phyloP scores from a whole-genome alignment of 768 basidiomycete genomes.

The Polyporus arcularius region DNA sequence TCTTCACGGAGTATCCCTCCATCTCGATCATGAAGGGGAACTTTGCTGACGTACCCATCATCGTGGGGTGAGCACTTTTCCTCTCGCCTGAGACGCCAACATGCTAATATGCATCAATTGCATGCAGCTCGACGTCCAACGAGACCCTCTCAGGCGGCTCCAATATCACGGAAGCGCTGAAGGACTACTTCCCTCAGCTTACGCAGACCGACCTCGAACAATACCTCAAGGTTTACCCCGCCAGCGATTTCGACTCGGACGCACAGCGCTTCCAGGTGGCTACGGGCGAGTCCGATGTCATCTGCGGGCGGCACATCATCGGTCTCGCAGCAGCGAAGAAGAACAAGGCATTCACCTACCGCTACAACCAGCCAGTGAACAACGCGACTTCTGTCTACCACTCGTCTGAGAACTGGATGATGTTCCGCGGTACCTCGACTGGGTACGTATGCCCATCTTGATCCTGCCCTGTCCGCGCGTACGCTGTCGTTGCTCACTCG shows the following conservation, averaged over 20 bases:
- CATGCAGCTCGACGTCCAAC: conserved; percentile 52
- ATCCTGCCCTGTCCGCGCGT: neutral
- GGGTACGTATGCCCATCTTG: conserved; percentile 41
- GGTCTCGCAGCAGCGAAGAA: conserved; percentile 40
- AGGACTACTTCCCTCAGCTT: conserved; percentile 47
- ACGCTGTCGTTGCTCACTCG: neutral
- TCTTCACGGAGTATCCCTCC: conserved; percentile 54
- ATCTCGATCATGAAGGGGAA: conserved; percentile 44
- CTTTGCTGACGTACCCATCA: conserved; percentile 53
- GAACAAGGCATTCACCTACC: conserved; percentile 50
- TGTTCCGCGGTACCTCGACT: conserved; percentile 62
- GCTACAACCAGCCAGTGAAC: conserved; percentile 59
- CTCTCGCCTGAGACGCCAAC: neutral
- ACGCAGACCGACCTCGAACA: conserved; percentile 40
- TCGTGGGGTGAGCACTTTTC: conserved; percentile 51
- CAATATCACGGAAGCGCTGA: conserved; percentile 39
- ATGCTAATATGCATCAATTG: neutral
- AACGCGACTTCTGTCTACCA: conserved; percentile 44
- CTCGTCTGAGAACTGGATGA: conserved; percentile 69
- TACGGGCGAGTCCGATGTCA: conserved; percentile 51
- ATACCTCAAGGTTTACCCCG: conserved; percentile 44
- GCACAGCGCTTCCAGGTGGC: conserved; percentile 45
- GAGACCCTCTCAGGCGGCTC: conserved; percentile 52
- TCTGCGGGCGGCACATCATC: conserved; percentile 55
- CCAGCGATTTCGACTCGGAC: conserved; percentile 43